Evolutionary conservation across 2,329 filamentous ascomycete genomes (phyloP).

Genomic region (Westerdykella sp.): DNA sequence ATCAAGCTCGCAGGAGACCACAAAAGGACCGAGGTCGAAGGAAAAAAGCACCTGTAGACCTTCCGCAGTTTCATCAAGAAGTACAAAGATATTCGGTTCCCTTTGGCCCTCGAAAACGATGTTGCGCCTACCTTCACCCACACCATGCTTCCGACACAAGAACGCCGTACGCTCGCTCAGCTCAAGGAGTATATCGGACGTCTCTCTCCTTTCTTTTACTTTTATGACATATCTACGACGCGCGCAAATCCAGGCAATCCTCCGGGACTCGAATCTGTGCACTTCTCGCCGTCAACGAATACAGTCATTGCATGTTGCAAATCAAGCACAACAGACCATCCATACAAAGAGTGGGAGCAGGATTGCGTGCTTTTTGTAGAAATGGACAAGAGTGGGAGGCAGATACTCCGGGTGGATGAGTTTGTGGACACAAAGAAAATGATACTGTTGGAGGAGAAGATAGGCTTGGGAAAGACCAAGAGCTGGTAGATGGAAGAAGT

Average conservation of each 20-base stretch:
- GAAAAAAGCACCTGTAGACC: constrained; percentile 7
- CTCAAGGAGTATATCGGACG: too few relatives aligned
- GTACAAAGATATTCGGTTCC: constrained; percentile 37
- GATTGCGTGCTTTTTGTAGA: constrained; percentile 22
- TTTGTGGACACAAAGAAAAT: constrained; percentile 40
- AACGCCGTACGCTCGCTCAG: too few relatives aligned
- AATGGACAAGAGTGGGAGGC: constrained; percentile 18
- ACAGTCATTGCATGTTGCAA: constrained; percentile 34
- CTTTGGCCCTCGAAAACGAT: constrained; percentile 33
- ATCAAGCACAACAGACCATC: constrained; percentile 17
- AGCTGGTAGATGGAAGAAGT: not conserved
- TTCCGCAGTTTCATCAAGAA: constrained; percentile 32
- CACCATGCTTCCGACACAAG: constrained; percentile 30
- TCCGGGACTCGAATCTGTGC: constrained; percentile 39
- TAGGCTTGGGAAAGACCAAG: constrained; percentile 8
- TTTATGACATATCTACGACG: too few relatives aligned
- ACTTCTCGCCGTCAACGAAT: constrained; percentile 10
- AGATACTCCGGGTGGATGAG: constrained; percentile 27
- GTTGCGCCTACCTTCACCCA: constrained; percentile 38
- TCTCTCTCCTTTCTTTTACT: too few relatives aligned
- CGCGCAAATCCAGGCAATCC: too few relatives aligned
- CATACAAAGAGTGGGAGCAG: constrained; percentile 7
- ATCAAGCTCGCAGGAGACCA: too few relatives aligned
- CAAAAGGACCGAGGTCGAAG: too few relatives aligned
- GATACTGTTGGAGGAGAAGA: constrained; percentile 32